A percentile compares a stretch with the other conserved stretches of the same genome.
phyloP scores from a whole-genome alignment of 2,329 filamentous ascomycete species.

The Alternaria burnsii region DNA sequence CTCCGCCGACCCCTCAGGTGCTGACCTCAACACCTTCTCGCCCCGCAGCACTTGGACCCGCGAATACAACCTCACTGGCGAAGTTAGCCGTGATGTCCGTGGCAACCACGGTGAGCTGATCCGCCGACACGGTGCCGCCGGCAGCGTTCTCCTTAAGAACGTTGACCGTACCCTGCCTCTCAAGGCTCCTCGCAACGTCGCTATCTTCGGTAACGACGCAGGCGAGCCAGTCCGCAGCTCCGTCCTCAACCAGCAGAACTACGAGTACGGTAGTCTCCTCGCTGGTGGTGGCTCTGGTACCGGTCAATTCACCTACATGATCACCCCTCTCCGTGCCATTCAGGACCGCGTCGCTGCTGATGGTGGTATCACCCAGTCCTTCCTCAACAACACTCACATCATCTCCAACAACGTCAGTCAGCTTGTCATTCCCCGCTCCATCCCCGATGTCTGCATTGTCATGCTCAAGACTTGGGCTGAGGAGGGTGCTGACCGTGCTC shows the following conservation, averaged over 20 bases:
- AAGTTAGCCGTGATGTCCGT: slow-evolving; percentile 47
- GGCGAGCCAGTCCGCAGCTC: slow-evolving; percentile 57
- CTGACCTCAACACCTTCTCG: slow-evolving; percentile 51
- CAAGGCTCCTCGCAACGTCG: slow-evolving; percentile 58
- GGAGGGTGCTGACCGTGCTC: slow-evolving; percentile 56
- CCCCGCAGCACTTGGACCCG: slow-evolving; percentile 47
- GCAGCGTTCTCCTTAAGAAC: slow-evolving; percentile 60
- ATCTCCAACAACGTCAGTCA: slow-evolving; percentile 39
- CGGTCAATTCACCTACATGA: slow-evolving; percentile 52
- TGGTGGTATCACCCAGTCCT: slow-evolving; percentile 55
- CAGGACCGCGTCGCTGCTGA: slow-evolving; percentile 41
- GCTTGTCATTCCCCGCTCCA: slow-evolving; percentile 39
- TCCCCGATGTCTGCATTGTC: slow-evolving; percentile 62
- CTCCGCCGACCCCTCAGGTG: slow-evolving; percentile 45
- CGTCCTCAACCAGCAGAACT: slow-evolving; percentile 48
- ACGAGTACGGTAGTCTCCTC: slow-evolving; percentile 54
- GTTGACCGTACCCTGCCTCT: slow-evolving; percentile 60
- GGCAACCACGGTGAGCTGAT: slow-evolving; percentile 54
- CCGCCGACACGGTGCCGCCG: slow-evolving; percentile 53
- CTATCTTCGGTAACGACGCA: slow-evolving; percentile 61
- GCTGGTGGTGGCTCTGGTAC: slow-evolving; percentile 55
- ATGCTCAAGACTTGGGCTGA: slow-evolving; percentile 65
- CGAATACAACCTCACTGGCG: slow-evolving; percentile 47
- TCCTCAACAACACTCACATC: slow-evolving; percentile 55
- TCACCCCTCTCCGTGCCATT: slow-evolving; percentile 55